Base-by-base conservation (phyloP, 2,329 filamentous ascomycete genomes). In the Sarocladiaceae sp. region DNA sequence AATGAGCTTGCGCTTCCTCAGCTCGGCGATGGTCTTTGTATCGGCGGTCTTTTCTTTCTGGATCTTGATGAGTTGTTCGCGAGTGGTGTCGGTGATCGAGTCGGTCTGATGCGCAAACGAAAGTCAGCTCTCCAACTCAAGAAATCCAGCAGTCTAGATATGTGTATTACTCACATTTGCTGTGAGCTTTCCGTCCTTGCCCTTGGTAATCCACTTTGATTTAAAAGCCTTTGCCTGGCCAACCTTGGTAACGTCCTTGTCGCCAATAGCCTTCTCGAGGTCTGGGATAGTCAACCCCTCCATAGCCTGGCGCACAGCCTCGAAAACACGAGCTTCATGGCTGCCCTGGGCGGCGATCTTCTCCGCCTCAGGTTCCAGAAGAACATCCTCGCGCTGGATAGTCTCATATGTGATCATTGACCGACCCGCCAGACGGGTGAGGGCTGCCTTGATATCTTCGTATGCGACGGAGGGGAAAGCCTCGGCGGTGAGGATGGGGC, bases 171-270 rank as follows among this genome's bases (percentile, higher is more conserved):
- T 61, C 60, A 80, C 80, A 60, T 74, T 70, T 55, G 78, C 76
- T 46, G 80, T 71, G 50, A 82, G 67, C 64, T 76, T 77, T 56
- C 79, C 78, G 22, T 79, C 76, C 60, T 81, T 77, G 56, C 77
- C 80, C 71, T 83, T 86, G 12, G 71, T 66, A 56, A 87, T 86
- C 84, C 84, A 88, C 66, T 85, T 86, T 69, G 84, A 80, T 66
- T 82, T 95, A 76, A 97, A 96, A 29, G 93, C 93, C 74, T 94
- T 96, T 62, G 91, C 91, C 67, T 94, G 88, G n/a, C 94, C 94
- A 55, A 97, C 77, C 73, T 90, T 93, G 48, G 86, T 78, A 40
- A 82, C 86, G 46, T 75, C 84, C 68, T 89, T 88, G 68, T 88
- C 83, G 52, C 88, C 87, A 58, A 93, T 84, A 52, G 74, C 75